These are phyloP conservation scores for Solanum chacoense DNA, from an alignment of 305 asterid genomes.

Conservation along the genomic window DNA sequence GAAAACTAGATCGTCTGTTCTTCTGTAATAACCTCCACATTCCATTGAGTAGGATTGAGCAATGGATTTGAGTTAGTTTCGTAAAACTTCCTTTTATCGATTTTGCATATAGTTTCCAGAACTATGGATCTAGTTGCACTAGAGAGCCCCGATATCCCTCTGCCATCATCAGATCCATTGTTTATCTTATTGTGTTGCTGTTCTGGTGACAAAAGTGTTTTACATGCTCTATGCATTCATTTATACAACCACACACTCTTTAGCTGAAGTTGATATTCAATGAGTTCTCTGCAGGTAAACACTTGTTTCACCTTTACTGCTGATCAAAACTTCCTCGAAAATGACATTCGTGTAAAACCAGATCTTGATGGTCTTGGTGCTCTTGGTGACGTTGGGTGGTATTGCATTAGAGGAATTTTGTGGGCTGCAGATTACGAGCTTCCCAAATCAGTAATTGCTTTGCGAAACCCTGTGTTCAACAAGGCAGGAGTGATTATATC, in stretches of 20 bases:
- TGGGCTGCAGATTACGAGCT: slow-evolving; percentile 63
- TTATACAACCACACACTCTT: not conserved
- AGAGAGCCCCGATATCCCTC: not conserved
- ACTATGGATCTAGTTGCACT: not conserved
- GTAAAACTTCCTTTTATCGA: not conserved
- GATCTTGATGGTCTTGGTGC: slow-evolving; percentile 87
- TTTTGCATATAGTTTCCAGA: not conserved
- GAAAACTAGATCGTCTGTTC: not conserved
- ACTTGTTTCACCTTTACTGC: slow-evolving; percentile 37
- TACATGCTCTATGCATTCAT: not conserved
- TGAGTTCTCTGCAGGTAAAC: slow-evolving; percentile 37
- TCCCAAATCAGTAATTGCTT: slow-evolving; percentile 52
- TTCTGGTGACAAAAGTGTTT: not conserved
- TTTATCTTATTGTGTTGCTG: not conserved
- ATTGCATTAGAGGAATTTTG: slow-evolving; percentile 55
- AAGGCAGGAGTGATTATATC: slow-evolving; percentile 45
- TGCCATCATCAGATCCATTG: not conserved
- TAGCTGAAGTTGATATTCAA: not conserved
- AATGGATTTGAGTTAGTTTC: not conserved
- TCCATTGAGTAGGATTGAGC: not conserved
- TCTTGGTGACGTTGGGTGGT: slow-evolving; percentile 85
- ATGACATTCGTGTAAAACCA: slow-evolving; percentile 69
- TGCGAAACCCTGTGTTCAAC: slow-evolving; percentile 36
- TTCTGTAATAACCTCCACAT: too few species aligned
- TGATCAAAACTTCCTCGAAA: slow-evolving; percentile 35